A percentile compares a stretch with the other conserved stretches of the same genome.
Evolutionary conservation across 495 filamentous ascomycete species (phyloP).

Genomic region (Podospora pseudopauciseta): DNA sequence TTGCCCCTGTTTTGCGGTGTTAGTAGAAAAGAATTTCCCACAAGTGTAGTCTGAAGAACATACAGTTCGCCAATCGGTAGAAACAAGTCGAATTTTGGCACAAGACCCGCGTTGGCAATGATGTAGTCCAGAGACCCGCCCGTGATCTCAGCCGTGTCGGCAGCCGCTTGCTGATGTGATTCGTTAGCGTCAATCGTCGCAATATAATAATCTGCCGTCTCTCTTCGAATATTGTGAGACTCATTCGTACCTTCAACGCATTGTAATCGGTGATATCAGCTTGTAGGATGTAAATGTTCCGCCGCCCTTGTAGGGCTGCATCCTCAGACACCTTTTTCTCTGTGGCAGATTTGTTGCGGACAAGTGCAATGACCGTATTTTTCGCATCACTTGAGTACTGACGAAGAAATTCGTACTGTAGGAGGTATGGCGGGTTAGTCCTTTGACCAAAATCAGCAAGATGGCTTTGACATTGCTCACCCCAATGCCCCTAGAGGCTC

Average conservation of each 20-base stretch:
- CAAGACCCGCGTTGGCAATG: background rate
- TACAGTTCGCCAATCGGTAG: background rate
- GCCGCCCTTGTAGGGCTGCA: no score
- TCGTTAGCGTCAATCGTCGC: no score
- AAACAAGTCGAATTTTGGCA: background rate
- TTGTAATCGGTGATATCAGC: no score
- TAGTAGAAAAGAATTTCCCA: background rate
- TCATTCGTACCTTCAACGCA: no score
- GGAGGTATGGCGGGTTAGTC: background rate
- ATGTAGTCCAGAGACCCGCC: slow-evolving; percentile 9
- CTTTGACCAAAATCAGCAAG: background rate
- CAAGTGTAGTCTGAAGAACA: background rate
- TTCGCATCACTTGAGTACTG: slow-evolving; percentile 22
- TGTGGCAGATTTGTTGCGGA: slow-evolving; percentile 14
- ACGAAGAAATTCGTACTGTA: slow-evolving; percentile 18
- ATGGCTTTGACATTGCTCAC: background rate
- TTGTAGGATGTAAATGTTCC: no score
- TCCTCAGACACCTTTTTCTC: background rate
- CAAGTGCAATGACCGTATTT: slow-evolving; percentile 29
- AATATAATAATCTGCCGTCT: no score
- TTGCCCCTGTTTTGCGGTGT: background rate
- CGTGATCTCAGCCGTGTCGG: no score
- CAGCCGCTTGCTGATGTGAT: no score
- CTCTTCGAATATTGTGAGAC: no score
- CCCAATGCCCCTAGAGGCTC: slow-evolving; percentile 4